These are phyloP conservation scores for Xylaria sp. DNA, from an alignment of 2,329 filamentous ascomycete species.

Conservation along the genomic window DNA sequence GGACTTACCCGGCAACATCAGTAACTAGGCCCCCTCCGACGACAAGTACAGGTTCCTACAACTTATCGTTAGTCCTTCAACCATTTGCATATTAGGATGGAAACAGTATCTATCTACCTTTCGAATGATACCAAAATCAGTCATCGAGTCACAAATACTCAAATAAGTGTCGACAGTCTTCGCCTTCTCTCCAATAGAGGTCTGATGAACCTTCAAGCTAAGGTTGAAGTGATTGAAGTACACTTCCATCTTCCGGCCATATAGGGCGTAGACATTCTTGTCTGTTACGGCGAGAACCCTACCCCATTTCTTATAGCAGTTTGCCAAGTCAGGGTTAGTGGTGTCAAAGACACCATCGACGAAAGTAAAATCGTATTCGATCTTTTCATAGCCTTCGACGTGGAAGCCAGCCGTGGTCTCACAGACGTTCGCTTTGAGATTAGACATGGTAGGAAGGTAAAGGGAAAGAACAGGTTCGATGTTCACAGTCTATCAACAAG, in stretches of 20 bases:
- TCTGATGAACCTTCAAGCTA: conserved; percentile 70
- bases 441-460: conserved; percentile 61
- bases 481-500: not conserved
- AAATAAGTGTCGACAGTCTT: conserved; percentile 74
- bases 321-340: conserved; percentile 64
- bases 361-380: conserved; percentile 77
- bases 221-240: conserved; percentile 72
- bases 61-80: conserved; percentile 12
- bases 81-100: no score
- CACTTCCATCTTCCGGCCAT: conserved; percentile 67
- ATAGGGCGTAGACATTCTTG: conserved; percentile 71
- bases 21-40: conserved; percentile 74
- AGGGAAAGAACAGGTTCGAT: not conserved
- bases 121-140: conserved; percentile 71
- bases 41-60: conserved; percentile 68
- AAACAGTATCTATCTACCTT: no score
- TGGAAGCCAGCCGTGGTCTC: conserved; percentile 71
- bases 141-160: conserved; percentile 76
- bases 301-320: conserved; percentile 69
- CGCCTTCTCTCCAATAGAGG: conserved; percentile 76
- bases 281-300: conserved; percentile 73
- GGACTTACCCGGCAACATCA: conserved; percentile 71
- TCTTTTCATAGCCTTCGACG: conserved; percentile 76
- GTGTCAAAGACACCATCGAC: conserved; percentile 71
- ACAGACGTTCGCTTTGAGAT: conserved; percentile 68